Conservation (phyloP, 2,329 filamentous ascomycete species). For the Trichoderma sp. region DNA sequence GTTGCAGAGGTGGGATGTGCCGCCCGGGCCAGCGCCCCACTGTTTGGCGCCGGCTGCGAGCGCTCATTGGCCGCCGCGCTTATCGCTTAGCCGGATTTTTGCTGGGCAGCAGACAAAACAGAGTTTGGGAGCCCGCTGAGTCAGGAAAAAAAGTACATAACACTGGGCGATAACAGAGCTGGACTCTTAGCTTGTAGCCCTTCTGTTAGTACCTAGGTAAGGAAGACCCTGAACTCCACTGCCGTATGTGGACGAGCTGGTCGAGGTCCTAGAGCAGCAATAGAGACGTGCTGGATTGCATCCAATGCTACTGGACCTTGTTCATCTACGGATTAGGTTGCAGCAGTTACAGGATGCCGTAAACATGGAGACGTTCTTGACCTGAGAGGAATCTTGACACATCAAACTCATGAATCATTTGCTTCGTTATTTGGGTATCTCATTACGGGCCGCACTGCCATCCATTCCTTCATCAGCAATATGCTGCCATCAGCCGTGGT, state of each 20-base stretch:
- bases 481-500: no score
- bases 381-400: no score
- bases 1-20: conserved; percentile 31
- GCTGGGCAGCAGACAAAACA: conserved; percentile 3
- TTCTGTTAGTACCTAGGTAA: no score
- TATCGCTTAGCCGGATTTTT: conserved; percentile 32
- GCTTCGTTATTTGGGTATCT: no score
- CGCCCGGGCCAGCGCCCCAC: conserved; percentile 14
- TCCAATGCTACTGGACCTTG: no score
- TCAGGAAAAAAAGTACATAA: background rate
- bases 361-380: no score
- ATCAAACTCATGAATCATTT: no score
- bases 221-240: background rate
- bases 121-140: conserved; percentile 14
- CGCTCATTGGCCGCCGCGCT: conserved; percentile 34
- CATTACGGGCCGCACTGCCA: no score
- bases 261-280: background rate
- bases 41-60: background rate
- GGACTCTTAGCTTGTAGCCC: no score
- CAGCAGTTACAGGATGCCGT: no score
- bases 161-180: background rate
- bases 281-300: background rate
- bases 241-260: background rate
- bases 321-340: no score
- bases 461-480: no score